Base-by-base conservation (phyloP, 2,329 filamentous ascomycete genomes). In the Colletotrichum sp. region DNA sequence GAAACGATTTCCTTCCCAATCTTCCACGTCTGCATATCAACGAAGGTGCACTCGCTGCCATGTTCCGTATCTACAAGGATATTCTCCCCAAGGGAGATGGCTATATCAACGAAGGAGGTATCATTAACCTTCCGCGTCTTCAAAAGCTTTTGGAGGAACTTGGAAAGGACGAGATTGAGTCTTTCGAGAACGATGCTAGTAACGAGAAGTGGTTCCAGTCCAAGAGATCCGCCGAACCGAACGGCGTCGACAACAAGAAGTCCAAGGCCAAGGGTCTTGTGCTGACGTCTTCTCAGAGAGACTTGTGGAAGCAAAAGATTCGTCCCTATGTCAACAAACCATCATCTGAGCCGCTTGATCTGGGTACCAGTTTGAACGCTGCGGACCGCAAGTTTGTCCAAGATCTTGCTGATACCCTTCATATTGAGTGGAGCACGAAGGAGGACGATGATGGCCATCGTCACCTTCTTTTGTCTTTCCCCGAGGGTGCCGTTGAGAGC, bases 1-100 rank as follows among this genome's bases (percentile, higher is more conserved):
- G 97, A 83, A 99, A 99, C 85, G 97, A 99, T 90, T 99, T 99
- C 87, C 90, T 99, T 84, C 97, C 97, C 5, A 98, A 99, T 85
- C 89, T 99, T 74, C 98, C 98, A 7, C 95, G 98, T 82, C 87
- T 99, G 78, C 97, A 99, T 85, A 99, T 99, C 86, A 99, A 99
- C 85, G 98, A 99, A 85, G 98, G 97, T 78, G 97, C 98, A 26
- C 88, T 99, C 84, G 95, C 96, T 28, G 93, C 97, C 82, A 99
- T 99, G 97, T 99, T 99, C 85, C 94, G 94, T 82, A 93, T 98
- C 76, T 99, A 99, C 89, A 99, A 99, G 85, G 90, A 94, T 64
- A 93, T 98, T 48, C 88, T 99, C 75, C 96, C 96, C 9, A 93
- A 94, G 82, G 94, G 95, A 81, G 94, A 95, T 72, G 97, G 97